A percentile compares a stretch with the other conserved stretches of the same genome.
Conservation (phyloP, 768 basidiomycete genomes). For the Xerocomus spinulosus region DNA sequence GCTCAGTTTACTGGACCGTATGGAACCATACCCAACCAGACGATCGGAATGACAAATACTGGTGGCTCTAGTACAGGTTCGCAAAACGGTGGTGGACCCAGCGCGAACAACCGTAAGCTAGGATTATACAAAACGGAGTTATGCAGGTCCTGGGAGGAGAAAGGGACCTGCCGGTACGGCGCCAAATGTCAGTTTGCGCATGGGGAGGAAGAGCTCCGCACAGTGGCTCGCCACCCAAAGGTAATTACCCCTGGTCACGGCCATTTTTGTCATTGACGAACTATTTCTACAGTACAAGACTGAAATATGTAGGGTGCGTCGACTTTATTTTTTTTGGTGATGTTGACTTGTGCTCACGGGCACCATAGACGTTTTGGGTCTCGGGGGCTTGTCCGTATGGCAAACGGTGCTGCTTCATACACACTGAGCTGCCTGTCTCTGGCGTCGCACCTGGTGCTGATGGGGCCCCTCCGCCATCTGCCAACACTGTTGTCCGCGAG, state of each 20-base stretch:
- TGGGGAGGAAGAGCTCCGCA: constrained; percentile 82
- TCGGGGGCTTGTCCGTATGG: constrained; percentile 92
- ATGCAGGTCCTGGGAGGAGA: constrained; percentile 91
- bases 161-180: constrained; percentile 80
- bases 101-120: constrained; percentile 87
- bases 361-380: constrained; percentile 80
- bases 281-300: constrained; percentile 70
- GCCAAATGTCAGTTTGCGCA: constrained; percentile 92
- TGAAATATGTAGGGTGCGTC: constrained; percentile 81
- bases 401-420: constrained; percentile 91
- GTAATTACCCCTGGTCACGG: constrained; percentile 35
- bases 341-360: constrained; percentile 7
- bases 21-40: constrained; percentile 43
- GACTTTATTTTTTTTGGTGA: neutral
- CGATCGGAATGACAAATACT: constrained; percentile 40
- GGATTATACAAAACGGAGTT: constrained; percentile 89
- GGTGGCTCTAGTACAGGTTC: constrained; percentile 26
- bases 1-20: constrained; percentile 53
- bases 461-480: constrained; percentile 48
- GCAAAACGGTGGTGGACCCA: constrained; percentile 57
- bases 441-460: constrained; percentile 53
- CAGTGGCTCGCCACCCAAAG: constrained; percentile 86
- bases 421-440: constrained; percentile 75
- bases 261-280: constrained; percentile 13
- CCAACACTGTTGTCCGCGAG: constrained; percentile 53